phyloP scores from a whole-genome alignment of 169 alveolate genomes.

The Blepharisma undulans region DNA sequence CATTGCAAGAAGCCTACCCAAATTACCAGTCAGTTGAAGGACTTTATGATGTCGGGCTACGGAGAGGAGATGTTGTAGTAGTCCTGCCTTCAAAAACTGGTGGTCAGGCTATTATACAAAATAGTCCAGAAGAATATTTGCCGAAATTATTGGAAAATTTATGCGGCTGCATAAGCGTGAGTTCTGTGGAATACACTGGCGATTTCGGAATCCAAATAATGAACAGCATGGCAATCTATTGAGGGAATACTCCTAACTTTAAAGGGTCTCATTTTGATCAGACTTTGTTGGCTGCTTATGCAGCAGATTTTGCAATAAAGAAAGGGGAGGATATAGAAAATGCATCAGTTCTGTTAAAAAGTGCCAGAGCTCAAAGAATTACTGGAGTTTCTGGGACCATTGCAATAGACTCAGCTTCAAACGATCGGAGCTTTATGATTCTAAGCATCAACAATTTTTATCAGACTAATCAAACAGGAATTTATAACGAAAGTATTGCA shows the following conservation, averaged over 20 bases:
- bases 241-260: not conserved
- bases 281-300: not conserved
- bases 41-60: constrained; percentile 18
- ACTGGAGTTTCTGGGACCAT: not conserved
- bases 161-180: not conserved
- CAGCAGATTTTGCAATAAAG: not conserved
- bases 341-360: not conserved
- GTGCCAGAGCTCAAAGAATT: not conserved
- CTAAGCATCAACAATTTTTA: not conserved
- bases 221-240: not conserved
- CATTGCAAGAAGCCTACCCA: not conserved
- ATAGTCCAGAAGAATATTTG: not conserved
- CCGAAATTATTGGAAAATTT: not conserved
- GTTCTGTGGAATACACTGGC: not conserved
- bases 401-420: not conserved
- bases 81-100: not conserved
- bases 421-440: not conserved
- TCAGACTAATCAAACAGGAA: not conserved
- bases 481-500: not conserved
- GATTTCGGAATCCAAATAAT: not conserved
- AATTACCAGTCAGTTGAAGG: constrained; percentile 9
- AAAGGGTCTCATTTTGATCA: not conserved
- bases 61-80: constrained; percentile 2
- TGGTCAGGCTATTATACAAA: not conserved
- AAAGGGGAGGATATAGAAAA: not conserved